Base-by-base conservation (phyloP, 129 eudicot genomes). In the Daucus carota region DNA sequence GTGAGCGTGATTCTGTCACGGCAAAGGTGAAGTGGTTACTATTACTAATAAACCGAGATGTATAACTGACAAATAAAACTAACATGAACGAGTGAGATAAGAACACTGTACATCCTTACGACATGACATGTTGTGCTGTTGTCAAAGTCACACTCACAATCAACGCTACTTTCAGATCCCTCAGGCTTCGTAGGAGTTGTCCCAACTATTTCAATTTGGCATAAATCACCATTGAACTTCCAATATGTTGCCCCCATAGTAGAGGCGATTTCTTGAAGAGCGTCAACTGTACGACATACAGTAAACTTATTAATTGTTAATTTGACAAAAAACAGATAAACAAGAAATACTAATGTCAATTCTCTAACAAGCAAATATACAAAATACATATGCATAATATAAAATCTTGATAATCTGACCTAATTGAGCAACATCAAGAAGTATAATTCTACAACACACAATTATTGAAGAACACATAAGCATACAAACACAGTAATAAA, bases 201-300 rank as follows among this genome's bases (percentile, higher is more conserved):
- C 36, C 76, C 81, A 79, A 85, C 87, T n/a, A 12, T 75, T 76
- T 88, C 89, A 76, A 93, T 78, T 77, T 78, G 74, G 76, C 98
- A 93, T 71, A 76, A 50, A n/a, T 84, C 84, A 16, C 82, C 86
- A 81, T 88, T 50, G 44, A 90, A 87, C 78, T 80, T 81, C 98
- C 97, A 93, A 80, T 60, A 57, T 47, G 83, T 85, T 80, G 98
- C 89, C 26, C 96, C 96, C 97, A 93, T 88, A 13, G 82, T 80
- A 44, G 76, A 80, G 68, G 85, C 85, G 73, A 93, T 81, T 72
- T 81, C 82, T 79, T 68, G 83, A 59, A 93, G 88, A 81, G 80
- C 87, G 74, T 85, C 82, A 85, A 87, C 98, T 93, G 68, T 43
- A 70, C 62, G 18, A 63, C 74, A 70, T 40, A 57, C 73, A 72